Conservation (phyloP, 768 basidiomycete genomes). For the Hydnomerulius pinastri region DNA sequence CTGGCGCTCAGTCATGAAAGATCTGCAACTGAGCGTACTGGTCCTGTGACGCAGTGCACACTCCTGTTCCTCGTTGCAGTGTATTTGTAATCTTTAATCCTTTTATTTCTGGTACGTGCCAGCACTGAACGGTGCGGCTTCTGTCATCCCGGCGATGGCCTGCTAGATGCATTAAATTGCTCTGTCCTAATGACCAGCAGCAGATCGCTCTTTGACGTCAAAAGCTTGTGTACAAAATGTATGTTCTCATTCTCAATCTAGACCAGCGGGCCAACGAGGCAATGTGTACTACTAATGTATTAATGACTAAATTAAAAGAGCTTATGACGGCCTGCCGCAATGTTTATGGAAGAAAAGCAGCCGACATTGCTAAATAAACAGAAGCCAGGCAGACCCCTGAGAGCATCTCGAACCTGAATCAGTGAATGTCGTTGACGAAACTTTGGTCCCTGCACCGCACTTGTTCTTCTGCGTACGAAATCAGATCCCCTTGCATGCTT, state of each 20-base stretch:
- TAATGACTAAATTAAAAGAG: slow-evolving; percentile 18
- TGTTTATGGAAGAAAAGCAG: slow-evolving; percentile 16
- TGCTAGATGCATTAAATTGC: slow-evolving; percentile 7
- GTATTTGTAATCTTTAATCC: slow-evolving; percentile 26
- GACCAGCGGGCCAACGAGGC: slow-evolving; percentile 17
- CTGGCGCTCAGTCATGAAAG: slow-evolving; percentile 39
- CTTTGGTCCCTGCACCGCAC: too few species aligned
- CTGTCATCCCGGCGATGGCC: slow-evolving; percentile 10
- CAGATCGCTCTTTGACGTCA: slow-evolving; percentile 7
- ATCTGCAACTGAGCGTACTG: slow-evolving; percentile 28
- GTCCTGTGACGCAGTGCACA: slow-evolving; percentile 21
- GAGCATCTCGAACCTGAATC: slow-evolving; percentile 26
- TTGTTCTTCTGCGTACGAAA: slow-evolving; percentile 33
- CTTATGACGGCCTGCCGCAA: slow-evolving; percentile 13
- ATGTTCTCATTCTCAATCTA: slow-evolving; percentile 12
- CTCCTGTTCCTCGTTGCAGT: slow-evolving; percentile 19
- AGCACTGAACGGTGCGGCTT: slow-evolving; percentile 25
- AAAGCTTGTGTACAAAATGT: slow-evolving; percentile 10
- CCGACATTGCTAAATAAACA: slow-evolving; percentile 10
- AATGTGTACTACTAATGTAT: slow-evolving; percentile 8
- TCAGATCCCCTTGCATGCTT: slow-evolving; percentile 19
- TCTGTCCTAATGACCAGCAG: slow-evolving; percentile 2
- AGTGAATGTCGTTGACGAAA: too few species aligned
- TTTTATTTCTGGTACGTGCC: slow-evolving; percentile 17
- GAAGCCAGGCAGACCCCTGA: slow-evolving; percentile 5